phyloP scores from a whole-genome alignment of 2,329 filamentous ascomycete species.

The Cladosporium oxysporum region DNA sequence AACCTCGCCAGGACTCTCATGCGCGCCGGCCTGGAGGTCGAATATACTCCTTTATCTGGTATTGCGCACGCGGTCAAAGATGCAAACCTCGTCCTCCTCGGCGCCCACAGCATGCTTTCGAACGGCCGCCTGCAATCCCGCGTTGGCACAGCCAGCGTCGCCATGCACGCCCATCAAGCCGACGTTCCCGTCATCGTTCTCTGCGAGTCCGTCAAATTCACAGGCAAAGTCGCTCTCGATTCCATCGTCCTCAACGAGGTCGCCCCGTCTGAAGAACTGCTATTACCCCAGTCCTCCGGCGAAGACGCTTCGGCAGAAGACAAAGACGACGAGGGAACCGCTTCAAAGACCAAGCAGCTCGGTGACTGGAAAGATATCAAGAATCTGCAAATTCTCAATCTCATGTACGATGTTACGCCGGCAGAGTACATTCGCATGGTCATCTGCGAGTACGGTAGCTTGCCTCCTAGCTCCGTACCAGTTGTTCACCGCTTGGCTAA shows the following conservation, averaged over 20 bases:
- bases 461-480: slow-evolving; percentile 83
- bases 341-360: slow-evolving; percentile 38
- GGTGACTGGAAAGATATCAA: slow-evolving; percentile 59
- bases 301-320: slow-evolving; percentile 4
- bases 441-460: slow-evolving; percentile 84
- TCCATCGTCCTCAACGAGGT: slow-evolving; percentile 95
- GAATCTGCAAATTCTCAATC: slow-evolving; percentile 65
- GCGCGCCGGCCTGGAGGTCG: slow-evolving; percentile 70
- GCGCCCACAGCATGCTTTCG: slow-evolving; percentile 91
- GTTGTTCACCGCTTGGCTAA: slow-evolving; percentile 60
- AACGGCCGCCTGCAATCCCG: slow-evolving; percentile 90
- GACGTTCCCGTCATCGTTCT: slow-evolving; percentile 83
- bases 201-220: slow-evolving; percentile 94
- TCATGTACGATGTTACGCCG: slow-evolving; percentile 91
- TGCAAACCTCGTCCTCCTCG: slow-evolving; percentile 75
- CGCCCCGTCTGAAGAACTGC: slow-evolving; percentile 69
- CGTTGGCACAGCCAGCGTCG: slow-evolving; percentile 82
- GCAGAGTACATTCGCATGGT: slow-evolving; percentile 85
- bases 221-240: slow-evolving; percentile 84
- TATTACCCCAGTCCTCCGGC: slow-evolving; percentile 28
- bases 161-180: slow-evolving; percentile 74
- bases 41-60: slow-evolving; percentile 79
- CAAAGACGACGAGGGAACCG: slow-evolving; percentile 31
- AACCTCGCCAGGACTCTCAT: slow-evolving; percentile 71
- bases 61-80: slow-evolving; percentile 72